Conservation (phyloP, 2,329 filamentous ascomycete genomes). For the Colletotrichum ledebouriae region DNA sequence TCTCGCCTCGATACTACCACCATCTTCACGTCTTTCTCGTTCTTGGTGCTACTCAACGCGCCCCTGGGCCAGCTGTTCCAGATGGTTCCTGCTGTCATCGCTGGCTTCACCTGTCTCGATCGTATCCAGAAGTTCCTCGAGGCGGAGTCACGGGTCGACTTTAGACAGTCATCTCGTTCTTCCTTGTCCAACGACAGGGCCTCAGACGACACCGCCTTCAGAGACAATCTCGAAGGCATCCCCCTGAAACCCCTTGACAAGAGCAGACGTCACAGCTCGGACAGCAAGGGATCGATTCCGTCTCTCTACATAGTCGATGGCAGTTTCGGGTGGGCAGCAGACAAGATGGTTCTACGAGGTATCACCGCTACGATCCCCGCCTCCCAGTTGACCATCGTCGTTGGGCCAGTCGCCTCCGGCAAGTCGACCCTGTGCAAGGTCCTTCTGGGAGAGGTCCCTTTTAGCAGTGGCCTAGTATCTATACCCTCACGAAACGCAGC, state of each 20-base stretch:
- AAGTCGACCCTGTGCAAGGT: slow-evolving; percentile 58
- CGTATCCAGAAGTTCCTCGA: slow-evolving; percentile 56
- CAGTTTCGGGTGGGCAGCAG: slow-evolving; percentile 51
- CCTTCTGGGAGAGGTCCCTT: slow-evolving; percentile 50
- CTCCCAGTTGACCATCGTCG: slow-evolving; percentile 53
- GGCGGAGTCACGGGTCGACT: slow-evolving; percentile 45
- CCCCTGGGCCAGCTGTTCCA: slow-evolving; percentile 53
- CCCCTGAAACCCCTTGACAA: slow-evolving; percentile 6
- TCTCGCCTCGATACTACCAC: slow-evolving; percentile 45
- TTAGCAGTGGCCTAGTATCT: slow-evolving; percentile 42
- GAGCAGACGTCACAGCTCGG: not conserved
- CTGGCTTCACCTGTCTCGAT: slow-evolving; percentile 50
- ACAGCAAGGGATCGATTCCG: not conserved
- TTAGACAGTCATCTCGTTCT: slow-evolving; percentile 41
- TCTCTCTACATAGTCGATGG: slow-evolving; percentile 43
- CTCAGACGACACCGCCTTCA: slow-evolving; percentile 41
- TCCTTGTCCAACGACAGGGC: not conserved
- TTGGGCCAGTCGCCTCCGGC: slow-evolving; percentile 57
- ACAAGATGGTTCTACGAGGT: slow-evolving; percentile 47
- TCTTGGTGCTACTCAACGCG: slow-evolving; percentile 51
- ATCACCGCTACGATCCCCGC: slow-evolving; percentile 52
- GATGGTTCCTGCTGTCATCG: slow-evolving; percentile 49
- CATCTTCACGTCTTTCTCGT: slow-evolving; percentile 52
- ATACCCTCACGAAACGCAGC: slow-evolving; percentile 38
- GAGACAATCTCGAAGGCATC: slow-evolving; percentile 23